A percentile compares a stretch with the other conserved stretches of the same genome.
These are phyloP conservation scores for Dillenia suffruticosa DNA, from an alignment of 164 flowering plant genomes.

Conservation along the genomic window DNA sequence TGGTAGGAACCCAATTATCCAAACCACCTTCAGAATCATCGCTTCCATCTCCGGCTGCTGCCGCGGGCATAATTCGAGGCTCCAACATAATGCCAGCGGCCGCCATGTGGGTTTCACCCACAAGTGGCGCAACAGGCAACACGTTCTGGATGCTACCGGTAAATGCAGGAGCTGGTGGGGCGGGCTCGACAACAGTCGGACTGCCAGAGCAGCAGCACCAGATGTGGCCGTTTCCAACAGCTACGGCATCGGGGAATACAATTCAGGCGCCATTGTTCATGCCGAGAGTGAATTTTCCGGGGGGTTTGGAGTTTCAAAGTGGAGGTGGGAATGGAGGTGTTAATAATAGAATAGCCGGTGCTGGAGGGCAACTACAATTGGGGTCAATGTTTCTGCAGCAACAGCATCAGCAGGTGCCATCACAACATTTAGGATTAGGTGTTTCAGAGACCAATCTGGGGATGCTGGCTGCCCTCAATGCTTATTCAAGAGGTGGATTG, in stretches of 20 bases:
- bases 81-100: slow-evolving; percentile 41
- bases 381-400: slow-evolving; percentile 63
- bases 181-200: slow-evolving; percentile 20
- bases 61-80: slow-evolving; percentile 18
- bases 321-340: slow-evolving; percentile 19
- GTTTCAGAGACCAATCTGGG: slow-evolving; percentile 64
- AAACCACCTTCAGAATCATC: slow-evolving; percentile 3
- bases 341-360: too few relatives aligned
- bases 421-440: slow-evolving; percentile 61
- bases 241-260: slow-evolving; percentile 20
- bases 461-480: slow-evolving; percentile 74
- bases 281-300: slow-evolving; percentile 53
- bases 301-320: slow-evolving; percentile 44
- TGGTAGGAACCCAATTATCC: background rate
- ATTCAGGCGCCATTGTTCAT: slow-evolving; percentile 53
- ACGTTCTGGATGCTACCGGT: slow-evolving; percentile 77
- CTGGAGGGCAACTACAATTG: slow-evolving; percentile 29
- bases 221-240: slow-evolving; percentile 61
- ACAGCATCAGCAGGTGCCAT: slow-evolving; percentile 21
- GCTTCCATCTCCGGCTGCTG: slow-evolving; percentile 4
- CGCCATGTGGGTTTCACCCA: slow-evolving; percentile 70
- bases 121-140: slow-evolving; percentile 30
- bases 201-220: slow-evolving; percentile 14
- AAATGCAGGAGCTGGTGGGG: slow-evolving; percentile 19
- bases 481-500: slow-evolving; percentile 41